These are phyloP conservation scores for Aspergillus carbonarius DNA, from an alignment of 2,329 filamentous ascomycete genomes.

Conservation along the genomic window DNA sequence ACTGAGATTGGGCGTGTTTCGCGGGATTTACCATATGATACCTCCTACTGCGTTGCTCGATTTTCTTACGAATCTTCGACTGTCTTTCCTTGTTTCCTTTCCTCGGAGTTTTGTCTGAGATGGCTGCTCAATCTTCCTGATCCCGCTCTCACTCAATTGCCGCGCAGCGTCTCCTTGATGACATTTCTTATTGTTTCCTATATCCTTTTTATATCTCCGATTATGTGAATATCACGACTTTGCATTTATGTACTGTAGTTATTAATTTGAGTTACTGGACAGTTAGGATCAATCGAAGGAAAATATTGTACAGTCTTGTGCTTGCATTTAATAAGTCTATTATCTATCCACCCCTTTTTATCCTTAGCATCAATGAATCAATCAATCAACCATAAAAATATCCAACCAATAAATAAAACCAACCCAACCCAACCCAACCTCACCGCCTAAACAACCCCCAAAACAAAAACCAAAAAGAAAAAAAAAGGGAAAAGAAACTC, in stretches of 20 bases:
- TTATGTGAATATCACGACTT: conserved; percentile 24
- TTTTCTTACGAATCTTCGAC: conserved; percentile 19
- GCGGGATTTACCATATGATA: conserved; percentile 31
- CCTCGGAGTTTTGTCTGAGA: conserved; percentile 3
- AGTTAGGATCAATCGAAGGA: neutral
- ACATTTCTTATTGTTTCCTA: conserved; percentile 9
- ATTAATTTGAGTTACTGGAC: neutral
- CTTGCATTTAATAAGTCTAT: too few species aligned
- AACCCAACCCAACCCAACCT: too few species aligned
- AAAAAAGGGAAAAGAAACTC: neutral
- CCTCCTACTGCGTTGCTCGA: conserved; percentile 25
- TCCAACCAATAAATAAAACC: neutral
- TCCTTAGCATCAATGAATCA: too few species aligned
- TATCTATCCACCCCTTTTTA: too few species aligned
- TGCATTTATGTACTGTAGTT: conserved; percentile 24
- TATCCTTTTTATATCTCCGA: conserved; percentile 5
- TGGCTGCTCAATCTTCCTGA: conserved; percentile 1
- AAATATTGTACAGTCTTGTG: neutral
- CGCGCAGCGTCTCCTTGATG: conserved; percentile 21
- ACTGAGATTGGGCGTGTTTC: conserved; percentile 19
- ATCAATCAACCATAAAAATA: neutral
- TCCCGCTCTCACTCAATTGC: conserved; percentile 14
- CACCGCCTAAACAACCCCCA: neutral
- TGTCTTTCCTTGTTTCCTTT: conserved; percentile 12
- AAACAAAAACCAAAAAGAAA: neutral